These are phyloP conservation scores for Neobulgaria alba DNA, from an alignment of 2,329 filamentous ascomycete species.

Conservation along the genomic window DNA sequence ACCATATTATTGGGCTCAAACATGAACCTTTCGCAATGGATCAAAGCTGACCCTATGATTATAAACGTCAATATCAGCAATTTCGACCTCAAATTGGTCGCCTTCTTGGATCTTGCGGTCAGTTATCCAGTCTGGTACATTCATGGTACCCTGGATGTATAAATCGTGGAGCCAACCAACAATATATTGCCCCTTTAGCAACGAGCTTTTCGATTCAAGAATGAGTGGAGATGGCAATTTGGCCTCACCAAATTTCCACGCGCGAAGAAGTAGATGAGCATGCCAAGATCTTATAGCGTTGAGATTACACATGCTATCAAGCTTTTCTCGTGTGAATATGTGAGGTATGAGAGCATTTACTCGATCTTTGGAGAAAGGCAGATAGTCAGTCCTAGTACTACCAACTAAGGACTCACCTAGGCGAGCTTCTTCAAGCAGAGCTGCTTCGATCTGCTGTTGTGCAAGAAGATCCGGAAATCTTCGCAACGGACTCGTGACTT, in stretches of 20 bases:
- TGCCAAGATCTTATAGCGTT: slow-evolving; percentile 42
- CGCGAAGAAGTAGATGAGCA: slow-evolving; percentile 50
- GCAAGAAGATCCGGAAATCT: slow-evolving; percentile 54
- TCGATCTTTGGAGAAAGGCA: slow-evolving; percentile 24
- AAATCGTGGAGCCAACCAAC: slow-evolving; percentile 5
- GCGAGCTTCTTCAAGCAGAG: slow-evolving; percentile 39
- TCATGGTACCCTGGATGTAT: slow-evolving; percentile 8
- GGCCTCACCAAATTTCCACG: slow-evolving; percentile 45
- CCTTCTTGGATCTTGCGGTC: slow-evolving; percentile 36
- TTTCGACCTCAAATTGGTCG: slow-evolving; percentile 47
- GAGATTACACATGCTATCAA: slow-evolving; percentile 10
- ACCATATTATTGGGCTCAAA: no score
- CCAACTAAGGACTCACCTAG: slow-evolving; percentile 30
- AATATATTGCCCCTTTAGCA: slow-evolving; percentile 1
- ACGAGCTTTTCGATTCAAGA: slow-evolving; percentile 12
- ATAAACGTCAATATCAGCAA: slow-evolving; percentile 46
- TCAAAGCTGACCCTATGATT: slow-evolving; percentile 30
- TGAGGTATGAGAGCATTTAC: slow-evolving; percentile 23
- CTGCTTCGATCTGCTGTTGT: slow-evolving; percentile 59
- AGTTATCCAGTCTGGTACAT: slow-evolving; percentile 6
- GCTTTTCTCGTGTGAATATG: slow-evolving; percentile 22
- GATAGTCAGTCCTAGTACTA: slow-evolving; percentile 23
- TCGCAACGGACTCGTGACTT: slow-evolving; percentile 58
- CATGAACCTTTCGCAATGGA: background rate
- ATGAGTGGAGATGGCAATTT: slow-evolving; percentile 39